Evolutionary conservation across 1,284 basidiomycete species (phyloP).

Genomic region (Polyporus tsugae): DNA sequence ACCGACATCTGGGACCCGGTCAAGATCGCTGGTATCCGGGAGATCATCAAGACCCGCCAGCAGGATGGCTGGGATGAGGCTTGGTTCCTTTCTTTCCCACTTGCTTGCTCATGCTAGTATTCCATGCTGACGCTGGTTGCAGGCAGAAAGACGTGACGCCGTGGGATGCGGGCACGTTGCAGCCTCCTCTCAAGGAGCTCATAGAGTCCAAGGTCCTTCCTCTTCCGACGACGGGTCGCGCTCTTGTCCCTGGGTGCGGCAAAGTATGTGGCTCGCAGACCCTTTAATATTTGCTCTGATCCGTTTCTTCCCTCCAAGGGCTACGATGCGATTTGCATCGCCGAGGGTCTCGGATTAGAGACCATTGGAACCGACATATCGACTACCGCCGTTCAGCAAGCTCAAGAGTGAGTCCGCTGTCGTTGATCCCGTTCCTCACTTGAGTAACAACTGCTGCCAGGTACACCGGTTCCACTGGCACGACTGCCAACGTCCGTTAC

Average conservation of each 20-base stretch:
- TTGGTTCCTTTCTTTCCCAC: slow-evolving; percentile 26
- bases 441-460: neutral
- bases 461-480: slow-evolving; percentile 11
- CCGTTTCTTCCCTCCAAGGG: slow-evolving; percentile 42
- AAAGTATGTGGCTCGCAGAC: slow-evolving; percentile 49
- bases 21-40: slow-evolving; percentile 21
- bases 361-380: slow-evolving; percentile 66
- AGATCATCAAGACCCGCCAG: slow-evolving; percentile 16
- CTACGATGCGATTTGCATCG: slow-evolving; percentile 68
- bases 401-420: slow-evolving; percentile 50
- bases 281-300: neutral
- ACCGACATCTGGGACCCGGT: slow-evolving; percentile 18
- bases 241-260: slow-evolving; percentile 79
- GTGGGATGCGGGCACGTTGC: slow-evolving; percentile 67
- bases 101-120: neutral
- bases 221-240: slow-evolving; percentile 61
- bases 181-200: slow-evolving; percentile 63
- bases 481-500: slow-evolving; percentile 47
- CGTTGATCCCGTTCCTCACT: neutral
- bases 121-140: neutral
- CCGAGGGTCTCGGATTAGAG: slow-evolving; percentile 57
- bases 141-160: slow-evolving; percentile 69
- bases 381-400: slow-evolving; percentile 58
- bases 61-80: slow-evolving; percentile 35
- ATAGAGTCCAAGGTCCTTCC: slow-evolving; percentile 56